Evolutionary conservation across 192 early-diverging fungal species (phyloP).

Genomic region (Borealophlyctis nickersoniae): DNA sequence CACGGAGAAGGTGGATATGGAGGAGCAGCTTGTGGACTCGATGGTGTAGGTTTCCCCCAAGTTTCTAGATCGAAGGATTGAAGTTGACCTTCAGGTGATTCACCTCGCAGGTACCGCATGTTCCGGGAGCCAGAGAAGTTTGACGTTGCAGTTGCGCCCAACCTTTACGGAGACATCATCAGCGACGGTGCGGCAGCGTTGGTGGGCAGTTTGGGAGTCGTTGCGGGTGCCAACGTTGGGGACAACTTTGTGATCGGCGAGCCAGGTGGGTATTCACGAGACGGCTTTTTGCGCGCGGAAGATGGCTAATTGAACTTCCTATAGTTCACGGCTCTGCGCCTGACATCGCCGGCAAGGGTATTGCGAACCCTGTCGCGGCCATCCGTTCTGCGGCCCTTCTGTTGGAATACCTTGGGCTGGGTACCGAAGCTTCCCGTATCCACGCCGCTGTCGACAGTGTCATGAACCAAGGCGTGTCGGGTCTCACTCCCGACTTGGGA

Average conservation of each 20-base stretch:
- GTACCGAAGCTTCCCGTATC: constrained; percentile 69
- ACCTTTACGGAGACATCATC: constrained; percentile 98
- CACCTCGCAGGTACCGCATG: constrained; percentile 68
- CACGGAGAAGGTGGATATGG: constrained; percentile 65
- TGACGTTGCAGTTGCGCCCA: constrained; percentile 96
- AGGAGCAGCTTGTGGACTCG: constrained; percentile 98
- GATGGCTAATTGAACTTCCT: too few relatives aligned
- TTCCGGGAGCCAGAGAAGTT: constrained; percentile 95
- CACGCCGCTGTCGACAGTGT: constrained; percentile 84
- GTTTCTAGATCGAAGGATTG: constrained; percentile 5
- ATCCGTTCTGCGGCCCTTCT: constrained; percentile 93
- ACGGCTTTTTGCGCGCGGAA: neutral
- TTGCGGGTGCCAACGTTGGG: constrained; percentile 95
- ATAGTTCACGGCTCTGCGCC: constrained; percentile 92
- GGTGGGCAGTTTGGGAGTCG: constrained; percentile 91
- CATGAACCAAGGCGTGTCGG: constrained; percentile 50
- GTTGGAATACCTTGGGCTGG: constrained; percentile 79
- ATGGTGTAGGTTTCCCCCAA: constrained; percentile 74
- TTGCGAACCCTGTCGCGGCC: constrained; percentile 94
- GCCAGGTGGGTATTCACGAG: constrained; percentile 52
- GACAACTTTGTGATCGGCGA: constrained; percentile 94
- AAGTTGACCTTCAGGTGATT: neutral
- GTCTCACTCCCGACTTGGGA: constrained; percentile 87
- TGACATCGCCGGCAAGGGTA: constrained; percentile 95
- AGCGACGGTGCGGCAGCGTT: constrained; percentile 95